These are phyloP conservation scores for Solanum raphanifolium DNA, from an alignment of 257 asterid species.

Conservation along the genomic window DNA sequence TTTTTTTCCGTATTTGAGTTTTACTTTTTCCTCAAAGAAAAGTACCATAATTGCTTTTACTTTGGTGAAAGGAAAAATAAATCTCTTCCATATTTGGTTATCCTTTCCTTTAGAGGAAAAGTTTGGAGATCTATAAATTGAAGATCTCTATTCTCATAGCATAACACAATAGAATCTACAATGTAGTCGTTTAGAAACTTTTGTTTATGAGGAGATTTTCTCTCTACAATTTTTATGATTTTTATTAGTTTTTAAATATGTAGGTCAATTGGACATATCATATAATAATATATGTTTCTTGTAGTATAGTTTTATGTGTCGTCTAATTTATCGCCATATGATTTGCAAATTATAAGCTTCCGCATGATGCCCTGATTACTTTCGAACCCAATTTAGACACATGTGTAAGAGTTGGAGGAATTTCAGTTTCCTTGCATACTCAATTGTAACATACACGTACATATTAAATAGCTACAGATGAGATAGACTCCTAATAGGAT, in stretches of 20 bases:
- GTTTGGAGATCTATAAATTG: background rate
- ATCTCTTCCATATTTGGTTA: background rate
- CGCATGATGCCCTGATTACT: background rate
- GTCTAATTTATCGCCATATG: background rate
- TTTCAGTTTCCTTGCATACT: background rate
- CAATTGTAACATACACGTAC: background rate
- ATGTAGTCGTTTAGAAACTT: too few relatives aligned
- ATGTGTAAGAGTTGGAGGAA: background rate
- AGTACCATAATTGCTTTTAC: background rate
- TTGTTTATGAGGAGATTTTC: background rate
- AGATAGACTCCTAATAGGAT: background rate
- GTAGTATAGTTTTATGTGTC: background rate
- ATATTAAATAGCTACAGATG: too few relatives aligned
- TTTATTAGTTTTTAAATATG: background rate
- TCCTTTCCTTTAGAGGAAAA: background rate
- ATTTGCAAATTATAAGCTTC: too few relatives aligned
- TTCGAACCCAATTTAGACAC: background rate
- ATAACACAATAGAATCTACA: too few relatives aligned
- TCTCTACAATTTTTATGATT: background rate
- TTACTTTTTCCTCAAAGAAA: background rate
- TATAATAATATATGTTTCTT: background rate
- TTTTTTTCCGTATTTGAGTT: background rate
- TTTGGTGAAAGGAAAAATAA: background rate
- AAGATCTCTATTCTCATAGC: background rate
- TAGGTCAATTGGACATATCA: background rate